These are phyloP conservation scores for Rhodamnia rubescens DNA, from an alignment of 345 rosid genomes.

Conservation along the genomic window DNA sequence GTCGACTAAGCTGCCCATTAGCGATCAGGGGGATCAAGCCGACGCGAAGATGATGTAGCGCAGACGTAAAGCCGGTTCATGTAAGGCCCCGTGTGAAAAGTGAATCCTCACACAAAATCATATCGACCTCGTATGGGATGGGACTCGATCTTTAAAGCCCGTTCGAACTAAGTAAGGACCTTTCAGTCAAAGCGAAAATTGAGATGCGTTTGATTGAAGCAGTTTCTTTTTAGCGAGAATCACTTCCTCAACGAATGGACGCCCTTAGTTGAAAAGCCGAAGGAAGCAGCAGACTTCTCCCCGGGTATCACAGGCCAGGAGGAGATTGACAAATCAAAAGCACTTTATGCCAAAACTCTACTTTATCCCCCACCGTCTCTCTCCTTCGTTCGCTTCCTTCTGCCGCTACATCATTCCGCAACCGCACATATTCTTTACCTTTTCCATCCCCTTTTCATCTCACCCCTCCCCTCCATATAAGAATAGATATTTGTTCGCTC, in stretches of 20 bases:
- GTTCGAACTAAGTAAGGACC: not conserved
- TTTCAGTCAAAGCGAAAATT: not conserved
- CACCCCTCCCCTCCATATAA: not conserved
- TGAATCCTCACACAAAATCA: not conserved
- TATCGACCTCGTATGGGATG: not conserved
- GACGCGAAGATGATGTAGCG: rapidly evolving
- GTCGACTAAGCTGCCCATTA: too few relatives aligned
- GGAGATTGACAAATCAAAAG: not conserved
- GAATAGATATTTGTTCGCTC: not conserved
- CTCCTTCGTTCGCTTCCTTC: not conserved
- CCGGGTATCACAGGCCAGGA: not conserved
- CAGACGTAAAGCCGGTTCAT: not conserved
- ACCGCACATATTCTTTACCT: not conserved
- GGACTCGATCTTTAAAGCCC: not conserved
- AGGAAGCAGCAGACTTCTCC: not conserved
- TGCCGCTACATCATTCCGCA: not conserved
- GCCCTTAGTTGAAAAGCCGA: not conserved
- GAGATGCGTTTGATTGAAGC: not conserved
- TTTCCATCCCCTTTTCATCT: not conserved
- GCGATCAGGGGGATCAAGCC: too few relatives aligned
- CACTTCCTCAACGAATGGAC: not conserved
- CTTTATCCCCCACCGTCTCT: not conserved
- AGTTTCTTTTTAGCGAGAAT: not conserved
- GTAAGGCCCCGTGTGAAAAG: not conserved
- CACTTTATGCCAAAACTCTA: not conserved